These are phyloP conservation scores for Suillus subaureus DNA, from an alignment of 768 basidiomycete genomes.

Conservation along the genomic window DNA sequence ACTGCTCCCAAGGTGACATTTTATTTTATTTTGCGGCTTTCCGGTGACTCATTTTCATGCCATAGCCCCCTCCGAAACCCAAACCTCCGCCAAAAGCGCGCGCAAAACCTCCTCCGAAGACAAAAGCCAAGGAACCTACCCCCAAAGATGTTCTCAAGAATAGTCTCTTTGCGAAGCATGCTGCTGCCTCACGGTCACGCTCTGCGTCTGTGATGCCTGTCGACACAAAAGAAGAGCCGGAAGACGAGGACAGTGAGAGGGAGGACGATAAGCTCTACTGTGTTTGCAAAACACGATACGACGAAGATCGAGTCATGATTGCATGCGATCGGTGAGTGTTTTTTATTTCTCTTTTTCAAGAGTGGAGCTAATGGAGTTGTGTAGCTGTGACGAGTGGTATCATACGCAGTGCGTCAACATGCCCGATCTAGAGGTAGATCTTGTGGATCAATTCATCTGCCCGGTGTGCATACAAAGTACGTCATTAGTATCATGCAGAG, in stretches of 20 bases:
- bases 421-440: conserved; percentile 78
- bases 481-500: conserved; percentile 32
- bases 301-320: conserved; percentile 89
- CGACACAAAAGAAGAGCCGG: conserved; percentile 49
- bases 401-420: conserved; percentile 85
- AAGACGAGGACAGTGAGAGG: conserved; percentile 45
- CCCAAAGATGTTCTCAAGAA: conserved; percentile 19
- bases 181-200: conserved; percentile 53
- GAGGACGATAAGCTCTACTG: conserved; percentile 76
- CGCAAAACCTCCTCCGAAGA: conserved; percentile 32
- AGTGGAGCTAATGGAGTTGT: background rate
- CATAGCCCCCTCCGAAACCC: conserved; percentile 27
- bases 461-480: conserved; percentile 76
- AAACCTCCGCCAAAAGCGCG: conserved; percentile 36
- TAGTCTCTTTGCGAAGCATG: conserved; percentile 19
- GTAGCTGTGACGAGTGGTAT: conserved; percentile 93
- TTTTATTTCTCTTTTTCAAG: background rate
- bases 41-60: background rate
- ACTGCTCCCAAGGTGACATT: conserved; percentile 23
- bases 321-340: conserved; percentile 82
- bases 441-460: conserved; percentile 93
- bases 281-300: conserved; percentile 84
- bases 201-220: conserved; percentile 71
- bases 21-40: background rate
- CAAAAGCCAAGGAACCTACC: conserved; percentile 23